These are phyloP conservation scores for Psilocybe cubensis DNA, from an alignment of 768 basidiomycete genomes.

Conservation along the genomic window DNA sequence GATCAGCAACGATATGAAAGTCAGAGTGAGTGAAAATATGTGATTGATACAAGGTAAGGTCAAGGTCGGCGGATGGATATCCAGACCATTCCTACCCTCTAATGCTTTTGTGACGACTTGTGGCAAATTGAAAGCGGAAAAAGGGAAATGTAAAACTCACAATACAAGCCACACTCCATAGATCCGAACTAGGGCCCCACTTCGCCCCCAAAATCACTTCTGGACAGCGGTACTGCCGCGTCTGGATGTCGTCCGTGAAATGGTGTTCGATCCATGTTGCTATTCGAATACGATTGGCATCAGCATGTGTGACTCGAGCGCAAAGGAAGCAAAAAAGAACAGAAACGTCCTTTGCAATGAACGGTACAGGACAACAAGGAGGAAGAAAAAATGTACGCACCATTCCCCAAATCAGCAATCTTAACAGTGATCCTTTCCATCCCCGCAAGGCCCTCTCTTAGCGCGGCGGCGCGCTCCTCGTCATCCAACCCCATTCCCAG, in stretches of 20 bases:
- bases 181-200: conserved; percentile 59
- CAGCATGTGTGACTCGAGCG: background rate
- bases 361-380: too few relatives aligned
- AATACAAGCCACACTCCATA: conserved; percentile 96
- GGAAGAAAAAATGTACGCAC: conserved; percentile 42
- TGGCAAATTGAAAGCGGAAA: background rate
- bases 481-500: conserved; percentile 41
- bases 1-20: background rate
- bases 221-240: conserved; percentile 57
- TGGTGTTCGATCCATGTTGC: conserved; percentile 94
- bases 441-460: conserved; percentile 19
- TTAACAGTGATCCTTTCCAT: conserved; percentile 86
- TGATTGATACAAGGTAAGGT: too few relatives aligned
- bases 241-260: conserved; percentile 99
- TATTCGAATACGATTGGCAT: conserved; percentile 24
- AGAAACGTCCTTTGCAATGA: too few relatives aligned
- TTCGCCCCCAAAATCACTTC: background rate
- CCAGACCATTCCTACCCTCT: too few relatives aligned
- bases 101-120: background rate
- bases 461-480: conserved; percentile 27
- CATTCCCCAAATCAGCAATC: conserved; percentile 98
- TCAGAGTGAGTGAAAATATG: background rate
- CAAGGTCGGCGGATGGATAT: background rate
- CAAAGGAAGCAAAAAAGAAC: background rate
- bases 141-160: conserved; percentile 49